Conservation (phyloP, 805 yeast genomes). For the Candida sonorensis region DNA sequence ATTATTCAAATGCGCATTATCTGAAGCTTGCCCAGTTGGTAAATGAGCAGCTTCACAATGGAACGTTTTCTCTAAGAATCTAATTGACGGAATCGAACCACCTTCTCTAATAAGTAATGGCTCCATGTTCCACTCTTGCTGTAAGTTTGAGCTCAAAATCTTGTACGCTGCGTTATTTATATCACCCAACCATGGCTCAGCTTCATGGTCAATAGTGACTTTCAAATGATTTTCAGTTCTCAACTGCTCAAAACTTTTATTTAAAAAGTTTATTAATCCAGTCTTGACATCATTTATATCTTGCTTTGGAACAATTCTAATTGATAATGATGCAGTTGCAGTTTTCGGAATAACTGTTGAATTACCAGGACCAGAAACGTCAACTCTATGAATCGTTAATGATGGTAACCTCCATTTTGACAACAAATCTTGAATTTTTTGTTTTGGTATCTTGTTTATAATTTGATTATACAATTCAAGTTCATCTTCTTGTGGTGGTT, state of each 20-base stretch:
- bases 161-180: conserved; percentile 68
- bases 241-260: conserved; percentile 39
- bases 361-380: conserved; percentile 86
- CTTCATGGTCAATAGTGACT: conserved; percentile 67
- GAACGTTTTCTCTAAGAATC: conserved; percentile 76
- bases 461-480: conserved; percentile 56
- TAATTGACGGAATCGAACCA: conserved; percentile 88
- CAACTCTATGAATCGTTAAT: conserved; percentile 74
- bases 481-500: conserved; percentile 53
- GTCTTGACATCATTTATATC: conserved; percentile 51
- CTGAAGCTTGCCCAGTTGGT: conserved; percentile 94
- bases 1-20: conserved; percentile 87
- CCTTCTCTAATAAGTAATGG: conserved; percentile 93
- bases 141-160: conserved; percentile 55
- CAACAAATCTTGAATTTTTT: conserved; percentile 45
- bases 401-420: conserved; percentile 90
- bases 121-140: conserved; percentile 66
- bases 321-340: conserved; percentile 70
- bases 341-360: conserved; percentile 82
- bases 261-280: conserved; percentile 41
- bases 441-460: conserved; percentile 27
- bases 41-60: conserved; percentile 89
- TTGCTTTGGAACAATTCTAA: conserved; percentile 88
- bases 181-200: conserved; percentile 96
- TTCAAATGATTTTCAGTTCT: conserved; percentile 55